phyloP scores from a whole-genome alignment of 2,329 filamentous ascomycete genomes.

The Neurospora crassa region DNA sequence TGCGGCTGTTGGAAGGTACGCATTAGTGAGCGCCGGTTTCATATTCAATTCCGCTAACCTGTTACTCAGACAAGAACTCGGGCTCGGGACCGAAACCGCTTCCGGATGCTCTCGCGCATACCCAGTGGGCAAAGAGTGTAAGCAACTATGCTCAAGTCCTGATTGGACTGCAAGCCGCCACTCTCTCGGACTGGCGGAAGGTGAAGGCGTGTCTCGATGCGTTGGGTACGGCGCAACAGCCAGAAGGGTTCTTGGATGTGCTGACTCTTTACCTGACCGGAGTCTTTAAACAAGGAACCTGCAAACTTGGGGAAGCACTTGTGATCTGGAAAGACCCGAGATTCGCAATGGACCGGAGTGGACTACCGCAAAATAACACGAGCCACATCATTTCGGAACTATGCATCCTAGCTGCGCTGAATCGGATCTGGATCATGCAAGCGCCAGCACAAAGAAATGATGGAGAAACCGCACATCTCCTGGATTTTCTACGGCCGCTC shows the following conservation, averaged over 20 bases:
- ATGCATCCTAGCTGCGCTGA: constrained; percentile 56
- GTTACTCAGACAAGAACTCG: constrained; percentile 12
- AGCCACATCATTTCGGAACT: constrained; percentile 46
- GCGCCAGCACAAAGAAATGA: constrained; percentile 48
- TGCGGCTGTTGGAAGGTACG: constrained; percentile 25
- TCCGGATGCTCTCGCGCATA: constrained; percentile 45
- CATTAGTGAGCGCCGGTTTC: background rate
- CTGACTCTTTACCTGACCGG: constrained; percentile 65
- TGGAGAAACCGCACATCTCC: constrained; percentile 46
- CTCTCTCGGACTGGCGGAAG: constrained; percentile 58
- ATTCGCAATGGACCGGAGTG: constrained; percentile 41
- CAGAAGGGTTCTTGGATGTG: constrained; percentile 35
- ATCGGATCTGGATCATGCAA: constrained; percentile 64
- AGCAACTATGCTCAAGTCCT: constrained; percentile 64
- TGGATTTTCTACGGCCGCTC: constrained; percentile 57
- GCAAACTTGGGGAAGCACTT: constrained; percentile 60
- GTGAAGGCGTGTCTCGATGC: constrained; percentile 49
- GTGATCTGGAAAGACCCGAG: constrained; percentile 52
- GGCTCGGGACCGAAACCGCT: constrained; percentile 36
- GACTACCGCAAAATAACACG: constrained; percentile 24
- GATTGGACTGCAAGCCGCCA: constrained; percentile 59
- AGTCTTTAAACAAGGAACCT: constrained; percentile 66
- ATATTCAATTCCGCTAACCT: constrained; percentile 1
- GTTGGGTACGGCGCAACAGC: constrained; percentile 35
- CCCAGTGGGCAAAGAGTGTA: constrained; percentile 55